Conservation (phyloP, 208 protist species). For the Leishmania major region DNA sequence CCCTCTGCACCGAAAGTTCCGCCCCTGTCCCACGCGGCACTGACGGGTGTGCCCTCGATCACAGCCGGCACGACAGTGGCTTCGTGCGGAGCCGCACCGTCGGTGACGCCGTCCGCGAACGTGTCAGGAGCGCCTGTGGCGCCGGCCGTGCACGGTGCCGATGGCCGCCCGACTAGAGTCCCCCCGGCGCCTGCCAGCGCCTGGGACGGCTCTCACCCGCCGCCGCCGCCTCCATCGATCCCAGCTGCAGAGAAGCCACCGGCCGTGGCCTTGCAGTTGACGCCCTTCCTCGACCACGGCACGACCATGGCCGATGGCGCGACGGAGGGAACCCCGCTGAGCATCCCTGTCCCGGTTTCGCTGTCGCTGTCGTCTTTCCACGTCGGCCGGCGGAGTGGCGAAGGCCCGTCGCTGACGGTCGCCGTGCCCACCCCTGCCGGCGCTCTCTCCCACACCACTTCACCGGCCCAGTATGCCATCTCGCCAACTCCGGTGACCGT, state of each 20-base stretch:
- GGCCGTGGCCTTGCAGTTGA: slow-evolving; percentile 11
- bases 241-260: not conserved
- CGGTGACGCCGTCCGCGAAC: not conserved
- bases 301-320: not conserved
- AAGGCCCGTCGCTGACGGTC: slow-evolving; percentile 21
- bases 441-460: slow-evolving; percentile 24
- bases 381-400: slow-evolving; percentile 18
- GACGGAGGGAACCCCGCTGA: slow-evolving; percentile 34
- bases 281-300: slow-evolving; percentile 18
- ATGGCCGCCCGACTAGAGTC: not conserved
- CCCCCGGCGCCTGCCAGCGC: not conserved
- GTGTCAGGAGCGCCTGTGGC: slow-evolving; percentile 1
- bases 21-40: not conserved
- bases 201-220: not conserved
- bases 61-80: not conserved
- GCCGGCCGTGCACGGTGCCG: not conserved
- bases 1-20: not conserved
- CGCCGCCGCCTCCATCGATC: not conserved
- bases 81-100: not conserved
- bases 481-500: slow-evolving; percentile 2
- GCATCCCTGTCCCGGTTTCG: slow-evolving; percentile 44
- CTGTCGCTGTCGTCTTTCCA: slow-evolving; percentile 19
- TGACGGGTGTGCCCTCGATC: not conserved
- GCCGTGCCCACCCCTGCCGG: slow-evolving; percentile 35
- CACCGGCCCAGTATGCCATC: slow-evolving; percentile 6